A percentile compares a stretch with the other conserved stretches of the same genome.
phyloP scores from a whole-genome alignment of 257 asterid genomes.

The Capsicum chinense region DNA sequence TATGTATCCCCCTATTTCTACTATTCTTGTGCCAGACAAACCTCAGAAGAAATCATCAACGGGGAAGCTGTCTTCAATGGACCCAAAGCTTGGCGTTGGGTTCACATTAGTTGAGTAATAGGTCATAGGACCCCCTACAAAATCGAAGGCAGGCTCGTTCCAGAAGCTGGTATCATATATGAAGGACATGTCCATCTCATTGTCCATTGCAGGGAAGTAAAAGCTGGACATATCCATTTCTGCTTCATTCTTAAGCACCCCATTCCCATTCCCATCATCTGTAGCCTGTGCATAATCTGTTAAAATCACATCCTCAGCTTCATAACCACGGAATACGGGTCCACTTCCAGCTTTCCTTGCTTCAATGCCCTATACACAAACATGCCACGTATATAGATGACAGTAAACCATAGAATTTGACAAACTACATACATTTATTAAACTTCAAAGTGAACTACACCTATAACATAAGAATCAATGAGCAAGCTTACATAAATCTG shows the following conservation, averaged over 20 bases:
- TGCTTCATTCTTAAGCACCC: neutral
- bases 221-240: conserved; percentile 24
- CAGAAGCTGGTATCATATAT: conserved; percentile 47
- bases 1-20: neutral
- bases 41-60: conserved; percentile 43
- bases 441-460: neutral
- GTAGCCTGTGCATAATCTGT: conserved; percentile 35
- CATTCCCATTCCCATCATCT: conserved; percentile 22
- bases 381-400: neutral
- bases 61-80: conserved; percentile 42
- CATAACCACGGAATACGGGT: conserved; percentile 20
- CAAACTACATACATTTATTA: neutral
- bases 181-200: conserved; percentile 40
- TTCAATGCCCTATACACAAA: conserved; percentile 44
- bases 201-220: conserved; percentile 38
- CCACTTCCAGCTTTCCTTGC: conserved; percentile 42
- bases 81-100: conserved; percentile 36
- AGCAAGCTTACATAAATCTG: conserved; percentile 38
- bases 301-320: conserved; percentile 30
- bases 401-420: neutral
- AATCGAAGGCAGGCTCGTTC: conserved; percentile 46
- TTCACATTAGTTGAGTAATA: conserved; percentile 37
- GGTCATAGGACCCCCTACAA: conserved; percentile 43
- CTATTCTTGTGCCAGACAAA: neutral
- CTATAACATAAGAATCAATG: neutral